phyloP scores from a whole-genome alignment of 306 rosid genomes.

The Vachellia collinsii region DNA sequence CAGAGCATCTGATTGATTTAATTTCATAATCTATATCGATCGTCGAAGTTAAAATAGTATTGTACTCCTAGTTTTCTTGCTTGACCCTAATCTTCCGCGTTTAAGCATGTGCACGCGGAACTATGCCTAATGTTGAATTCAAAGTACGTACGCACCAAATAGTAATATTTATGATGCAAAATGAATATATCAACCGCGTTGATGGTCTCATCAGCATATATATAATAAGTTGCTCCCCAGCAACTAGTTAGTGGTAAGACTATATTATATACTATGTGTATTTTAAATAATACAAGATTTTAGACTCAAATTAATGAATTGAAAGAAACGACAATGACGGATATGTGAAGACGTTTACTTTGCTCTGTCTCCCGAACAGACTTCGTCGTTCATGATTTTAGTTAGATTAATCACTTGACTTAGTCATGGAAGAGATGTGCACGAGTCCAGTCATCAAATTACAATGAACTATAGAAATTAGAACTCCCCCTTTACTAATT shows the following conservation, averaged over 20 bases:
- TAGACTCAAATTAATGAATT: not conserved
- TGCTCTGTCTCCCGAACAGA: not conserved
- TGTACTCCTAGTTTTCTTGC: not conserved
- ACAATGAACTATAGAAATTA: not conserved
- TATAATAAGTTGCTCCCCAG: not conserved
- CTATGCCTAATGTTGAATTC: not conserved
- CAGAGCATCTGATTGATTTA: not conserved
- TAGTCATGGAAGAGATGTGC: not conserved
- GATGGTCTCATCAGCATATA: not conserved
- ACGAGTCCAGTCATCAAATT: not conserved
- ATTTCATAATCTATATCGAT: not conserved
- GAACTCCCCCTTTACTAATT: not conserved
- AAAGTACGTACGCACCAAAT: not conserved
- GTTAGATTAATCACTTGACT: not conserved
- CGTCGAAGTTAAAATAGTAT: not conserved
- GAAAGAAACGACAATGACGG: not conserved
- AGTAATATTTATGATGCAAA: not conserved
- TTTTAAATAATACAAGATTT: not conserved
- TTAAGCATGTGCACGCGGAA: not conserved
- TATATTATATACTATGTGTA: not conserved
- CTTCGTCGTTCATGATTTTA: not conserved
- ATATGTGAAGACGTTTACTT: not conserved
- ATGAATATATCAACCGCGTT: not conserved
- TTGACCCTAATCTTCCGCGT: constrained; percentile 1
- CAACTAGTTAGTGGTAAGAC: not conserved